These are phyloP conservation scores for Colletotrichum truncatum DNA, from an alignment of 2,329 filamentous ascomycete genomes.

Conservation along the genomic window DNA sequence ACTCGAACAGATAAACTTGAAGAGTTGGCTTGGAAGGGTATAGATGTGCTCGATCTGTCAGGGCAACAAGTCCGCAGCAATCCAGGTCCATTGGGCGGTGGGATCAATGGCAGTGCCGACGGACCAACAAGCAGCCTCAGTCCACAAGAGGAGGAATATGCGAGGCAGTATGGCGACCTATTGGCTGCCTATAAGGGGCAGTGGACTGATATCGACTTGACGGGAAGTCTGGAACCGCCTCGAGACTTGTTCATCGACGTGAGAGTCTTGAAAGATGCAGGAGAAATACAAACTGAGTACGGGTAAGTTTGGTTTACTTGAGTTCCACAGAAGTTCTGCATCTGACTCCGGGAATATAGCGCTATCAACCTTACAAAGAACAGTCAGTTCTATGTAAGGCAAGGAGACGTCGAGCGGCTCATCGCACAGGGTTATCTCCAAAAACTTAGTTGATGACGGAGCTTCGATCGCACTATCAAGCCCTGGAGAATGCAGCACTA, in stretches of 20 bases:
- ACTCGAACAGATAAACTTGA: slow-evolving; percentile 92
- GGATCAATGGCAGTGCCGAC: slow-evolving; percentile 47
- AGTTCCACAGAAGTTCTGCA: neutral
- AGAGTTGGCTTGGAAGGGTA: slow-evolving; percentile 90
- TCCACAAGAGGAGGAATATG: slow-evolving; percentile 96
- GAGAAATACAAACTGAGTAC: slow-evolving; percentile 99
- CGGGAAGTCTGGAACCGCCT: slow-evolving; percentile 93
- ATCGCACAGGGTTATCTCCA: slow-evolving; percentile 96
- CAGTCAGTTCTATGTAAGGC: slow-evolving; percentile 95
- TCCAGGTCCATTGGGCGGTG: slow-evolving; percentile 42
- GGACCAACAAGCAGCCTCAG: slow-evolving; percentile 79
- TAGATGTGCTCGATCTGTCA: slow-evolving; percentile 79
- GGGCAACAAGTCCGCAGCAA: slow-evolving; percentile 62
- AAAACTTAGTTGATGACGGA: slow-evolving; percentile 74
- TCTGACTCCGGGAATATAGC: slow-evolving; percentile 53
- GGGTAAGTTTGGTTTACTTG: slow-evolving; percentile 69
- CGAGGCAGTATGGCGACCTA: slow-evolving; percentile 89
- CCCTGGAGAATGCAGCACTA: neutral
- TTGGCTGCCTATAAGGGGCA: slow-evolving; percentile 97
- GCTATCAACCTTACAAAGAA: slow-evolving; percentile 97
- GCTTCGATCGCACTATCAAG: neutral
- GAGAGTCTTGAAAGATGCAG: slow-evolving; percentile 92
- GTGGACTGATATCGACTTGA: slow-evolving; percentile 97
- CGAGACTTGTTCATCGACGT: slow-evolving; percentile 97
- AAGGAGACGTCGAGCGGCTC: slow-evolving; percentile 93